These are phyloP conservation scores for Yamadazyma membranifaciens DNA, from an alignment of 1,139 yeast genomes.

Conservation along the genomic window DNA sequence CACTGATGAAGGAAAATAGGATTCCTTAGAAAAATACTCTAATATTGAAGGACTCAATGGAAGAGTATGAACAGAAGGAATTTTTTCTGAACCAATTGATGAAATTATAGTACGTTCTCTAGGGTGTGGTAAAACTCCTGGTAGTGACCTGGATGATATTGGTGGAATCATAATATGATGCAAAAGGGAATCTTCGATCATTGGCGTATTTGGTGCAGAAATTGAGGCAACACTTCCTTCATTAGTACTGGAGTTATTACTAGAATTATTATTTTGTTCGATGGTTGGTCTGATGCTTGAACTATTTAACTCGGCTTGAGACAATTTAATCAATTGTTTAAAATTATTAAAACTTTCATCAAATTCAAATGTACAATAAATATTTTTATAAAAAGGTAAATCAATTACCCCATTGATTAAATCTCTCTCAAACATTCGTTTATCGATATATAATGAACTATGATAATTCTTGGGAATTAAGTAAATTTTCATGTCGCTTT, in stretches of 20 bases:
- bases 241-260: background rate
- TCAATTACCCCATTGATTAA: slow-evolving; percentile 48
- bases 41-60: no score
- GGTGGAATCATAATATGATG: background rate
- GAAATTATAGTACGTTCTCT: no score
- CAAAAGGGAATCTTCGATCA: background rate
- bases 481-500: slow-evolving; percentile 49
- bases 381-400: slow-evolving; percentile 18
- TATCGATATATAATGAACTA: slow-evolving; percentile 48
- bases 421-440: slow-evolving; percentile 52
- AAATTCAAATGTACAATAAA: slow-evolving; percentile 27
- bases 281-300: no score
- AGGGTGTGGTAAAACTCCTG: no score
- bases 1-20: no score
- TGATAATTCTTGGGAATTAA: slow-evolving; percentile 31
- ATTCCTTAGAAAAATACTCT: no score
- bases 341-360: slow-evolving; percentile 19
- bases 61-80: no score
- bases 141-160: no score
- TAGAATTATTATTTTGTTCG: no score
- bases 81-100: no score
- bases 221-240: background rate
- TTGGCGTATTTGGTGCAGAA: background rate
- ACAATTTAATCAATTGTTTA: slow-evolving; percentile 11
- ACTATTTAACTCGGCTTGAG: background rate